Evolutionary conservation across 2,329 filamentous ascomycete genomes (phyloP), one percentile per base, ranked within the genome.

Genomic region (Zasmidium cellare): DNA sequence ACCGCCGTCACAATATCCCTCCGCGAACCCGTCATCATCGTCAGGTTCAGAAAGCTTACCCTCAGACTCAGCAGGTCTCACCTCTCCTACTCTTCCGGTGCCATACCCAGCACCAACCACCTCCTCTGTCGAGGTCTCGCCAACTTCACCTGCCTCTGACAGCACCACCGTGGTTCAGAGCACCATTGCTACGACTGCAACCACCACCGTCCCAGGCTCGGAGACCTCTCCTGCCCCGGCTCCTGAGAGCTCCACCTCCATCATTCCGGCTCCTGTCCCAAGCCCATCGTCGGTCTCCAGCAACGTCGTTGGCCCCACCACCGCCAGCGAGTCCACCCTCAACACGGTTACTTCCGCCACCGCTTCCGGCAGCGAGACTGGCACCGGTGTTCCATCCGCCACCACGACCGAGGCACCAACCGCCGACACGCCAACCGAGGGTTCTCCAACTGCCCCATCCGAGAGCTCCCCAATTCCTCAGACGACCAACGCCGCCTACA

Each of bases 11-110:
- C 28, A 51, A 9, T 41, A 41, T 18, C 6, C 35, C 6, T 41
- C 35, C 31, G 18, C 20, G 12, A 45, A 46, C 14, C 20, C 7
- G n/a, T 9, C 16, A 5, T 14, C 35, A 31, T 31, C 44, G 25
- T 20, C 31, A 41, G 46, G 60, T 52, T 45, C 56, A 55, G 60
- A 58, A 56, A 65, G 61, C 63, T 65, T 54, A 64, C 59, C 31
- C 51, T 60, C 56, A 47, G 25, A 47, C 46, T 53, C 63, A 31
- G 49, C 61, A 65, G 63, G 52, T 53, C 47, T 55, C 48, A 41
- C 60, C 46, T 41, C 25, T n/a, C n/a, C n/a, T 25, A 50, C 47
- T 25, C 16, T 25, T 45, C 53, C 53, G 18, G 45, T 31, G 44
- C 48, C 62, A 44, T 22, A 35, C 49, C 52, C 62, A 53, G 44